Base-by-base conservation (phyloP, 495 filamentous ascomycete genomes). In the Bathelium albidoporum region DNA sequence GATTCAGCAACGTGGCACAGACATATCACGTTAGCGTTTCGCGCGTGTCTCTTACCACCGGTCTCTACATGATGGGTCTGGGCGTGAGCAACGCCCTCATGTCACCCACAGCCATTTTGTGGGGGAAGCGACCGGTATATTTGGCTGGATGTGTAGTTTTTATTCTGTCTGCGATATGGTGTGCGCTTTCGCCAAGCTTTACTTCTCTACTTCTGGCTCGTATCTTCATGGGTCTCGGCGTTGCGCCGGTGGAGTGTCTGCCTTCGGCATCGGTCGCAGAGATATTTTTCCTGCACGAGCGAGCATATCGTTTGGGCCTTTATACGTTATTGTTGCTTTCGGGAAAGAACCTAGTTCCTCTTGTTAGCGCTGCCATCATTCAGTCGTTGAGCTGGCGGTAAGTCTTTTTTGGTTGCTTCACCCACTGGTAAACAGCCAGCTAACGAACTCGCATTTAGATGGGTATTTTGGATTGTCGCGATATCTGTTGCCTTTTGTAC, bases 241-340 rank as follows among this genome's bases (percentile, higher is more conserved):
- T 97, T 44, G 90, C 86, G 62, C 90, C 92, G 0, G 90, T 95
- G n/a, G 94, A 98, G 74, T 93, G 90, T 69, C 81, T 98, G 58
- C 94, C 94, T 0, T 95, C 91, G 2, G 94, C 94, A 14, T 95
- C 91, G 0, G 91, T 97, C 65, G 91, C 92, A 9, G 94, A 98
- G 73, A 97, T 97, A 65, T 98, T 90, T 77, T 97, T 96, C 71
- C 78, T 97, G 20, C 94, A 97, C 66, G 94, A 97, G 75, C 80
- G 93, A 45, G 94, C 94, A 1, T 97, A 92, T 70, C 87, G 94
- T 10, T 83, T 98, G 36, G 94, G 94, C n/a, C 91, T 97, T 24
- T 98, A 98, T 72, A 96, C 93, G 0, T 75, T 98, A 12, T 74
- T 97, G 1, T 79, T 97, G 14, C 82, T 98, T 0, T 89, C 91